phyloP scores from a whole-genome alignment of 2,329 filamentous ascomycete genomes.

The Madurella mycetomatis region DNA sequence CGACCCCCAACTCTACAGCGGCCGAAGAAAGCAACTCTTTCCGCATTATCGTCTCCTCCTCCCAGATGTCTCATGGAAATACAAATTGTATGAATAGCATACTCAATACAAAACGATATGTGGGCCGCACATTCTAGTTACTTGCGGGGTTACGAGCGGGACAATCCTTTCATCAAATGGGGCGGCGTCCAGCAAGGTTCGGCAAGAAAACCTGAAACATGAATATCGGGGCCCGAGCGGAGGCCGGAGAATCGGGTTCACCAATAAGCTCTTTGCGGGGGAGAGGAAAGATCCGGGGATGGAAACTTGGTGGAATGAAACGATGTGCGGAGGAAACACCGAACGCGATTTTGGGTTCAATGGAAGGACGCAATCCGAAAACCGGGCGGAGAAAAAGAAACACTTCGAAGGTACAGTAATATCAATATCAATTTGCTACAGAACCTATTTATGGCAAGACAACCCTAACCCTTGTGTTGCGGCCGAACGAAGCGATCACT shows the following conservation, averaged over 20 bases:
- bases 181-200: conserved; percentile 3
- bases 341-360: too few relatives aligned
- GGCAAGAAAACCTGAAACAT: conserved; percentile 11
- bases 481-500: too few relatives aligned
- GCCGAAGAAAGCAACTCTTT: too few relatives aligned
- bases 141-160: not conserved
- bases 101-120: not conserved
- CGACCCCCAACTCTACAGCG: too few relatives aligned
- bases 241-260: conserved; percentile 5
- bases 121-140: not conserved
- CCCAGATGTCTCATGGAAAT: too few relatives aligned
- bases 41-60: too few relatives aligned
- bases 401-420: too few relatives aligned
- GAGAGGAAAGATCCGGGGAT: not conserved
- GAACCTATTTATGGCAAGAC: too few relatives aligned
- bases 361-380: too few relatives aligned
- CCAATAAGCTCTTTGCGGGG: not conserved
- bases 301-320: not conserved
- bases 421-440: too few relatives aligned
- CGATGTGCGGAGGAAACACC: not conserved
- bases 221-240: conserved; percentile 1
- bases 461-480: too few relatives aligned
- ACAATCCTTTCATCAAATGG: conserved; percentile 4
- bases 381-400: too few relatives aligned
- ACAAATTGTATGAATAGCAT: not conserved